Evolutionary conservation across 2,329 filamentous ascomycete genomes (phyloP), one percentile per base, ranked within the genome.

Genomic region (Parafenestella ontariensis): DNA sequence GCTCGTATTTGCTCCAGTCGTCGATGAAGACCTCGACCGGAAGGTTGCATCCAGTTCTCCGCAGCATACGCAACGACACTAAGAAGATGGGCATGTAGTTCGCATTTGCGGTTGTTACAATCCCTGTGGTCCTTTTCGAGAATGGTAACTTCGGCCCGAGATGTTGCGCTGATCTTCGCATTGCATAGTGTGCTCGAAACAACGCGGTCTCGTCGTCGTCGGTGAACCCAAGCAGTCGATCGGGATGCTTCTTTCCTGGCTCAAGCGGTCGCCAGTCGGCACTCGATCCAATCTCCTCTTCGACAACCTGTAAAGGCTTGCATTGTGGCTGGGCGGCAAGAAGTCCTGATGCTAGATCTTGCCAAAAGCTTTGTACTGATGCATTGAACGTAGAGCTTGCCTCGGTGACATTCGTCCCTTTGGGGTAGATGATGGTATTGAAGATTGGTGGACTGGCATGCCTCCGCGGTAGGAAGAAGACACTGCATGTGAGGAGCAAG

Each of bases 1-100:
- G 47, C 23, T 79, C 72, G 60, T 76, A 79, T 36, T 78, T 75
- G 24, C 56, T 54, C 46, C 64, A 64, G 45, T 70, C 63, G 24
- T 61, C 71, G 8, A 80, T 67, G 50, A 79, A 79, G 9, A 80
- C 73, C 50, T 79, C 74, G 3, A 84, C 78, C 0, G 83, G 83
- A 8, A 85, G 69, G 3, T 65, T 75, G 26, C 81, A 83, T 20
- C 82, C 82, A 7, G 77, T 77, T 39, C 78, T 78, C 11, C 83
- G 80, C 21, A 84, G 74, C 78, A 84, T 82, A 10, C 81, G 77
- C 18, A 85, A 69, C 3, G 81, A 80, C 3, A 80, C 78, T 17
- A 85, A 61, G 44, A 82, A 79, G 8, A 82, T 76, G 1, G 82
- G 81, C 42, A 84, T 74, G 62, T 83, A 82, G 10, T 71, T 65